Percentiles rank a stretch among this genome's conserved stretches.
phyloP scores from a whole-genome alignment of 176 grass and related monocot species.

The Metroxylon sagu region DNA sequence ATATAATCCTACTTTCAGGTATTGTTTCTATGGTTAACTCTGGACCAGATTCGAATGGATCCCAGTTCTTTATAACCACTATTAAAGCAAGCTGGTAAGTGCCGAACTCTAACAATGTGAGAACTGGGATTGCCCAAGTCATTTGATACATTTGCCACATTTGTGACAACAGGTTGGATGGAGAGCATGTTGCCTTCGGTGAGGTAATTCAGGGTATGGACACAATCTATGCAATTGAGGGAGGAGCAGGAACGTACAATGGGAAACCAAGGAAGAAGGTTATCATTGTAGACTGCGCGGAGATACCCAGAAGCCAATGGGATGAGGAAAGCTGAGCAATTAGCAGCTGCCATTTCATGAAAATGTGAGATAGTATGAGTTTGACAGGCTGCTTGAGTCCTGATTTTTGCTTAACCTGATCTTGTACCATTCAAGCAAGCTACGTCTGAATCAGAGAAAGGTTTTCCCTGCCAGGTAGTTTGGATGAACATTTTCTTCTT shows the following conservation, averaged over 20 bases:
- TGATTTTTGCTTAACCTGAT: too few relatives aligned
- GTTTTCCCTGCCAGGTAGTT: too few relatives aligned
- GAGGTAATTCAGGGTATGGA: constrained; percentile 93
- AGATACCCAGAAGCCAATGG: constrained; percentile 82
- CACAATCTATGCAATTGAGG: constrained; percentile 76
- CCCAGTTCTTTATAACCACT: constrained; percentile 97
- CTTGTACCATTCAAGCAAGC: too few relatives aligned
- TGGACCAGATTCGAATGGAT: constrained; percentile 78
- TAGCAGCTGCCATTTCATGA: too few relatives aligned
- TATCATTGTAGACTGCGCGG: constrained; percentile 60
- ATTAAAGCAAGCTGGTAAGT: constrained; percentile 83
- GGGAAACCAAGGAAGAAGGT: constrained; percentile 89
- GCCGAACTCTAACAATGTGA: not conserved
- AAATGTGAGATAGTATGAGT: too few relatives aligned
- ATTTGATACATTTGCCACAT: too few relatives aligned
- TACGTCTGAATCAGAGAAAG: too few relatives aligned
- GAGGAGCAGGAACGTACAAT: constrained; percentile 83
- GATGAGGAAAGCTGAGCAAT: constrained; percentile 29
- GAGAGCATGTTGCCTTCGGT: constrained; percentile 85
- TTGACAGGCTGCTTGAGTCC: too few relatives aligned
- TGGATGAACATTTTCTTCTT: too few relatives aligned
- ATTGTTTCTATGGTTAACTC: constrained; percentile 75
- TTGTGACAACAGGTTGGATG: constrained; percentile 58
- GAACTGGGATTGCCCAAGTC: too few relatives aligned
- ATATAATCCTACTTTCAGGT: constrained; percentile 34